Evolutionary conservation across 345 rosid genomes (phyloP).

Genomic region (Pseudoturritis turrita): DNA sequence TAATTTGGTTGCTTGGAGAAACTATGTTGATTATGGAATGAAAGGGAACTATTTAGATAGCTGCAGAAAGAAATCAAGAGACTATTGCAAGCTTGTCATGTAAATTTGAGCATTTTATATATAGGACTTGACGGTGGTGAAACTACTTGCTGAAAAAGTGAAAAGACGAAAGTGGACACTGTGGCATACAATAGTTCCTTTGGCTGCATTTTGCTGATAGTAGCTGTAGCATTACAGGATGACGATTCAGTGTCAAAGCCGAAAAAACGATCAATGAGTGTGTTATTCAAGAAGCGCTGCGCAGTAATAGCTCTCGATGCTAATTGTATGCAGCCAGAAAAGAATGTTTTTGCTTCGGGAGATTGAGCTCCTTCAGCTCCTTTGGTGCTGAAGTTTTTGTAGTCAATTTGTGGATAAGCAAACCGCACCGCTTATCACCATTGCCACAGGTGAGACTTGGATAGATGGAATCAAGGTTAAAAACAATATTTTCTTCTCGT

Average conservation of each 20-base stretch:
- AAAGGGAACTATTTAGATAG: background rate
- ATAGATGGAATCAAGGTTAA: no score
- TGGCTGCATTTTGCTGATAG: conserved; percentile 53
- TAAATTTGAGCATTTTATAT: background rate
- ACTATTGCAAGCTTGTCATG: background rate
- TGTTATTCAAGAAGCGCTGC: conserved; percentile 52
- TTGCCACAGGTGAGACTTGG: conserved; percentile 50
- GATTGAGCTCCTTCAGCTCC: conserved; percentile 73
- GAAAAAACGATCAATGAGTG: conserved; percentile 55
- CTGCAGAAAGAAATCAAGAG: background rate
- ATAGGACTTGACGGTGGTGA: conserved; percentile 54
- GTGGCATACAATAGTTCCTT: conserved; percentile 53
- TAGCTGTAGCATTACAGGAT: conserved; percentile 38
- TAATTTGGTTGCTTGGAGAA: conserved; percentile 18
- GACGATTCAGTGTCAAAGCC: conserved; percentile 38
- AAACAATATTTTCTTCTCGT: no score
- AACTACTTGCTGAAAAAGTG: conserved; percentile 51
- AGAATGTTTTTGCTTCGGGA: conserved; percentile 56
- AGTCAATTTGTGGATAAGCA: conserved; percentile 36
- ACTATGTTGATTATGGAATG: background rate
- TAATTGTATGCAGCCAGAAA: conserved; percentile 33
- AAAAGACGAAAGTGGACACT: conserved; percentile 46
- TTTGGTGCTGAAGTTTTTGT: conserved; percentile 47
- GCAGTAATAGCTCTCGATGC: conserved; percentile 29
- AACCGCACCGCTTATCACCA: conserved; percentile 49